phyloP scores from a whole-genome alignment of 345 rosid genomes.

The Gossypium turneri region DNA sequence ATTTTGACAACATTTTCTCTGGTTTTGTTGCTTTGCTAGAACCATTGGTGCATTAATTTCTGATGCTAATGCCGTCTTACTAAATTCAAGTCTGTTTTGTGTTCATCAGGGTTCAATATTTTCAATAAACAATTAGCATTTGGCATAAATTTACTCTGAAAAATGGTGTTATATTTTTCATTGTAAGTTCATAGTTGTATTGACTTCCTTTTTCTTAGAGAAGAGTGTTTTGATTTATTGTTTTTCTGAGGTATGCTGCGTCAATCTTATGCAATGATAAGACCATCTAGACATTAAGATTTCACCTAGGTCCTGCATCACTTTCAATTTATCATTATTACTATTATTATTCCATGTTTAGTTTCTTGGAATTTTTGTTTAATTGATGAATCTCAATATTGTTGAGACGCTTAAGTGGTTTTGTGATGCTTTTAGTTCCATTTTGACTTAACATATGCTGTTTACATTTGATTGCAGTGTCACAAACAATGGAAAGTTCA shows the following conservation, averaged over 20 bases:
- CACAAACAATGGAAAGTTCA: slow-evolving; percentile 69
- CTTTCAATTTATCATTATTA: neutral
- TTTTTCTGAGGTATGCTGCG: neutral
- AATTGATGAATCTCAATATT: neutral
- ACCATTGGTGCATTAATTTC: neutral
- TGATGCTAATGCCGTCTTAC: neutral
- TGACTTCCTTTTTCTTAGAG: neutral
- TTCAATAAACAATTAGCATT: neutral
- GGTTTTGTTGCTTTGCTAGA: neutral
- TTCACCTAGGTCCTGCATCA: neutral
- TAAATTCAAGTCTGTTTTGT: neutral
- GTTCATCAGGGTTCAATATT: neutral
- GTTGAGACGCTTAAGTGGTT: neutral
- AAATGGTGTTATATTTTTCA: slow-evolving; percentile 2
- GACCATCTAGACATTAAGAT: neutral
- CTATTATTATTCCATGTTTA: neutral
- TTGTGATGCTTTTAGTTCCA: slow-evolving; percentile 1
- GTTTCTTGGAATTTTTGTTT: neutral
- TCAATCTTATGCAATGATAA: neutral
- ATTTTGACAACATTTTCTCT: neutral
- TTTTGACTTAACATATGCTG: slow-evolving; percentile 6
- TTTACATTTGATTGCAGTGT: slow-evolving; percentile 43
- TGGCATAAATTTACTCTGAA: neutral
- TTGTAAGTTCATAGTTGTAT: neutral
- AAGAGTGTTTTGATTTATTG: neutral